Conservation (phyloP, 2,329 filamentous ascomycete genomes). For the Nemania abortiva region DNA sequence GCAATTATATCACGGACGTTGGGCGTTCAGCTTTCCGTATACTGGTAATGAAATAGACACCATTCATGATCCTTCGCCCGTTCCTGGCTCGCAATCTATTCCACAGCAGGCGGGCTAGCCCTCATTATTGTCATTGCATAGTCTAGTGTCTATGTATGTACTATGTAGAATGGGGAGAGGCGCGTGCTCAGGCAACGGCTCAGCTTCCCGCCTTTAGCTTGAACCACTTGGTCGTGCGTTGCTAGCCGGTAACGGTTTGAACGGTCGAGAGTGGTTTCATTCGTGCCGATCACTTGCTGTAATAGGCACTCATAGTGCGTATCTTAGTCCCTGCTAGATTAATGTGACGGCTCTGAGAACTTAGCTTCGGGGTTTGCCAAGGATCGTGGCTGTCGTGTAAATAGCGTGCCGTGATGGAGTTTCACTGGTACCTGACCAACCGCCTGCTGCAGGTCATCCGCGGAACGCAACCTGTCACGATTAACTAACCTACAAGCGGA, state of each 20-base stretch:
- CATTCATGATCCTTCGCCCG: not conserved
- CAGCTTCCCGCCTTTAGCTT: constrained; percentile 6
- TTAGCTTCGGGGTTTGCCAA: not conserved
- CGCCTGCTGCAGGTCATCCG: constrained; percentile 5
- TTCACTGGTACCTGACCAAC: not conserved
- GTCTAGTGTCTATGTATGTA: too few relatives aligned
- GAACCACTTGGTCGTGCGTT: not conserved
- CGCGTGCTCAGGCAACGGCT: not conserved
- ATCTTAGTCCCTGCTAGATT: not conserved
- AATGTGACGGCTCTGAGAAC: not conserved
- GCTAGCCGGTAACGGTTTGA: not conserved
- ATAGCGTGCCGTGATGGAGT: not conserved
- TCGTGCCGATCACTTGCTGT: not conserved
- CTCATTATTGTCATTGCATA: too few relatives aligned
- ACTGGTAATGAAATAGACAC: not conserved
- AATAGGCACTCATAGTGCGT: not conserved
- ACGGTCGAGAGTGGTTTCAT: not conserved
- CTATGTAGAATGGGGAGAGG: not conserved
- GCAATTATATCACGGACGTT: not conserved
- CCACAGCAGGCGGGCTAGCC: too few relatives aligned
- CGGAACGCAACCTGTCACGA: not conserved
- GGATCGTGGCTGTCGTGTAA: not conserved
- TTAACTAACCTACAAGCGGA: not conserved
- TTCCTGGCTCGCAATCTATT: not conserved
- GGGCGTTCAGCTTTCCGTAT: not conserved